Evolutionary conservation across 805 yeast genomes (phyloP).

Genomic region (Candida argentea): DNA sequence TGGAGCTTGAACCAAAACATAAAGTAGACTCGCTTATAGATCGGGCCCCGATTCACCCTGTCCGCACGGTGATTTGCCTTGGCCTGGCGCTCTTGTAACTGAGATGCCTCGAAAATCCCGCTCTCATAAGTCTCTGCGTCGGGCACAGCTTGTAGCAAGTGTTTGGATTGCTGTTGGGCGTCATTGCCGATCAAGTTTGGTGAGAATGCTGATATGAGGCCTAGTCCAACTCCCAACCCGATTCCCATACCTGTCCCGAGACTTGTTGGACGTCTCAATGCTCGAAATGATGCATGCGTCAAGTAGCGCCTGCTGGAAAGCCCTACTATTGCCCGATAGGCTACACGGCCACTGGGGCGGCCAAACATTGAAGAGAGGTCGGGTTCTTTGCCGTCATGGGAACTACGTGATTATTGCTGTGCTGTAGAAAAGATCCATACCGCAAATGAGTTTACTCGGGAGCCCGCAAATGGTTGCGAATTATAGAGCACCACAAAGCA

Average conservation of each 20-base stretch:
- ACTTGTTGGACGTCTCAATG: too few species aligned
- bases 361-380: too few species aligned
- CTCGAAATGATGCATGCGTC: too few species aligned
- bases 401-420: too few species aligned
- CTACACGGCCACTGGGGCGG: neutral
- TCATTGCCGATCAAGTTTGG: too few species aligned
- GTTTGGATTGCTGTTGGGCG: too few species aligned
- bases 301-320: neutral
- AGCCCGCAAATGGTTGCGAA: slow-evolving; percentile 11
- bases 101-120: slow-evolving; percentile 54
- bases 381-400: too few species aligned
- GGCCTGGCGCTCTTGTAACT: slow-evolving; percentile 39
- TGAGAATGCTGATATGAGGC: too few species aligned
- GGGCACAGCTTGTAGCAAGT: too few species aligned
- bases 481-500: slow-evolving; percentile 38
- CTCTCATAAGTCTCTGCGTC: slow-evolving; percentile 58
- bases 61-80: slow-evolving; percentile 21
- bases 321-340: neutral
- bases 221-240: slow-evolving; percentile 1
- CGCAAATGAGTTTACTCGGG: too few species aligned
- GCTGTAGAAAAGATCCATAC: neutral
- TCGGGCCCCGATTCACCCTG: slow-evolving; percentile 11
- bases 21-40: slow-evolving; percentile 21
- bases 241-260: slow-evolving; percentile 1
- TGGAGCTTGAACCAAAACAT: slow-evolving; percentile 31